Evolutionary conservation across 345 rosid species (phyloP), one percentile per base, ranked within the genome.

Genomic region (Viola odorata): DNA sequence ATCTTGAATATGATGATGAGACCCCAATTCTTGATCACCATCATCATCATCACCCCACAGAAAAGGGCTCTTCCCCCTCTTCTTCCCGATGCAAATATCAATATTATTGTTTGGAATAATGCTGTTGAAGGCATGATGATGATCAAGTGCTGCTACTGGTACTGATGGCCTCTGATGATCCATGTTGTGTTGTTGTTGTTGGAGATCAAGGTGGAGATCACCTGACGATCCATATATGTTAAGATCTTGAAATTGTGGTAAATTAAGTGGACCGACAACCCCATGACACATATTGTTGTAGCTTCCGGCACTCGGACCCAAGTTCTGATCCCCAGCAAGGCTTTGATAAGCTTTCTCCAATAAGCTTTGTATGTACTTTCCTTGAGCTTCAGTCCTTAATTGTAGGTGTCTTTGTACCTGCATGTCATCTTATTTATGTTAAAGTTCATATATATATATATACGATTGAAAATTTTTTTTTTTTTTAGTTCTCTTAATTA

Each of bases 331-430:
- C 3, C 95, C 86, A 8, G 88, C 94, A 14, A 91, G 90, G 53
- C 96, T 91, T 74, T 88, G 96, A 50, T 91, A 88, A 36, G 99
- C 99, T 79, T 90, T 91, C 79, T 91, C 96, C 63, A 95, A 65
- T 64, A 95, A 88, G 59, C 89, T 82, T 58, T 95, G 99, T 96
- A 95, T 95, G 77, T 95, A 95, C 59, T 95, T 91, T 57, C 98
- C 99, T 70, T 95, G 96, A 53, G 99, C 99, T 70, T 95, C 99
- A 67, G 91, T 95, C 87, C 99, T 85, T 59, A 95, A 65, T 55
- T 95, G 99, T 45, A 95, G 85, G 80, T 91, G 99, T 64, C 90
- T 84, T 64, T 95, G 99, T 61, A 95, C 98, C 99, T 95, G 74
- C 36, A 23, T 12, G 13, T 10, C 16, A 23, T 23, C 32, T 23